Percentiles rank a stretch among this genome's conserved stretches.
These are phyloP conservation scores for Cystobasidium ongulense DNA, from an alignment of 768 basidiomycete genomes.

Conservation along the genomic window DNA sequence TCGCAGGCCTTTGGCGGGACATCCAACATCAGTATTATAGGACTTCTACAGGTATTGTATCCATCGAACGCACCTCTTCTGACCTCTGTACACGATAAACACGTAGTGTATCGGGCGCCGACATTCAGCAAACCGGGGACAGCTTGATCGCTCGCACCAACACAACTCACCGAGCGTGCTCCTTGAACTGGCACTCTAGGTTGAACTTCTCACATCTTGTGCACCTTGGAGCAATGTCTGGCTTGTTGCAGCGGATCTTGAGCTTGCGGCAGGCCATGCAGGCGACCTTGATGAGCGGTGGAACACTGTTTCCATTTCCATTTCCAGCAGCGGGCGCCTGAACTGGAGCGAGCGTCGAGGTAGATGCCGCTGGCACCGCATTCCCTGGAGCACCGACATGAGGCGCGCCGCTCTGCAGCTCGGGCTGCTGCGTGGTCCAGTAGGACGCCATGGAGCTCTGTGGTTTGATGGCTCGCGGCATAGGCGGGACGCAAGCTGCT, in stretches of 20 bases:
- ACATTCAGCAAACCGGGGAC: not conserved
- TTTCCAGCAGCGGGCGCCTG: not conserved
- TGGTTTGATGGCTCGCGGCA: not conserved
- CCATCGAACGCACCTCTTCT: conserved; percentile 2
- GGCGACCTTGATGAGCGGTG: conserved; percentile 12
- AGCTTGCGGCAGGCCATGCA: conserved; percentile 1
- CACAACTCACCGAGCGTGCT: conserved; percentile 5
- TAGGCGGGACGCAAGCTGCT: not conserved
- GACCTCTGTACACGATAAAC: not conserved
- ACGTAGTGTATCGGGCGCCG: not conserved
- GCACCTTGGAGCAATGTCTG: not conserved
- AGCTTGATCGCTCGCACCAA: not conserved
- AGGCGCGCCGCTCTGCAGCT: not conserved
- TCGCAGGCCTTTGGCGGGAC: not conserved
- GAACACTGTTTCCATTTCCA: not conserved
- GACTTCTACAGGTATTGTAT: not conserved
- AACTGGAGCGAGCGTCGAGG: not conserved
- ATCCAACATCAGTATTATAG: not conserved
- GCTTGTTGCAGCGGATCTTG: conserved; percentile 20
- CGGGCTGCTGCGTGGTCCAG: not conserved
- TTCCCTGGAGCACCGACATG: not conserved
- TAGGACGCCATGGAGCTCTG: not conserved
- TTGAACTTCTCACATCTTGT: not conserved
- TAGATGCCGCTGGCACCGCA: not conserved
- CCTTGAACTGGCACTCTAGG: conserved; percentile 10